Conservation (phyloP, 352 stramenopile species). For the Bremia lactucae region DNA sequence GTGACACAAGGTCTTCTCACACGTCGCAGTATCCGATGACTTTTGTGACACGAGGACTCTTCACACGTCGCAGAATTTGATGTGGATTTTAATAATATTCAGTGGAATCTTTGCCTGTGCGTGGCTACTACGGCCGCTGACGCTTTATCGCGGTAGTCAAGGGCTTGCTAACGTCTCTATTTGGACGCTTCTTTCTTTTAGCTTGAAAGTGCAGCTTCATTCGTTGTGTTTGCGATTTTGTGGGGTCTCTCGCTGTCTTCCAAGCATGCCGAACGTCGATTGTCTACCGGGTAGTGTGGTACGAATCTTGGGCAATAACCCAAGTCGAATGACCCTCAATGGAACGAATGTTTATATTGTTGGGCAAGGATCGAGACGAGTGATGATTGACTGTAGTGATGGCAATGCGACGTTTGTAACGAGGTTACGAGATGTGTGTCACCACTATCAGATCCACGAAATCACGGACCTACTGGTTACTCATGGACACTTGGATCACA, state of each 20-base stretch:
- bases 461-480: constrained; percentile 82
- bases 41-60: too few relatives aligned
- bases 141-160: constrained; percentile 2
- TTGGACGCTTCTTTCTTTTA: constrained; percentile 31
- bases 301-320: constrained; percentile 75
- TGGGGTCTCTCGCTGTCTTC: constrained; percentile 31
- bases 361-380: constrained; percentile 38
- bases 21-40: neutral
- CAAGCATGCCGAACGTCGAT: constrained; percentile 29
- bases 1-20: constrained; percentile 3
- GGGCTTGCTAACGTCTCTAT: constrained; percentile 21
- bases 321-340: constrained; percentile 79
- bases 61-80: constrained; percentile 12
- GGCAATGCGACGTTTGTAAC: constrained; percentile 47
- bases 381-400: constrained; percentile 77
- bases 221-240: constrained; percentile 30
- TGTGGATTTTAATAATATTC: constrained; percentile 7
- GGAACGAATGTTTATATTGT: constrained; percentile 88
- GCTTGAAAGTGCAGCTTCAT: constrained; percentile 30
- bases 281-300: constrained; percentile 40
- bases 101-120: neutral
- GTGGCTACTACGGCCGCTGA: constrained; percentile 12
- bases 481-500: constrained; percentile 84
- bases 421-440: constrained; percentile 33
- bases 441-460: constrained; percentile 25